Evolutionary conservation across 2,329 filamentous ascomycete species (phyloP).

Genomic region (Botrytis tulipae): DNA sequence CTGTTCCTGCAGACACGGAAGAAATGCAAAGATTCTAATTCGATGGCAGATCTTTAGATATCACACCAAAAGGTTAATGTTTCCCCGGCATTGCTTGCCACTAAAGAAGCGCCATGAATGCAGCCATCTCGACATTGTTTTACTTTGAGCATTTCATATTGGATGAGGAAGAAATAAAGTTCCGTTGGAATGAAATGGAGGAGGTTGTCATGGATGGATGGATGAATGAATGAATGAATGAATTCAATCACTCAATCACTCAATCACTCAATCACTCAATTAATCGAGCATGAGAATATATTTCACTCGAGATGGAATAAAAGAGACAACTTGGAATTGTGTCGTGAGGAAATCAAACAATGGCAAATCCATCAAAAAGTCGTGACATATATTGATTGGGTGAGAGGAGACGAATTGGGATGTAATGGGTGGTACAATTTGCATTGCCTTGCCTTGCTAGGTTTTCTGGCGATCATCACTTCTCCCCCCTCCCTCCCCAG

Average conservation of each 20-base stretch:
- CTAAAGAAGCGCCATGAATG: constrained; percentile 19
- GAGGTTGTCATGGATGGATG: no score
- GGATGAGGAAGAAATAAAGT: neutral
- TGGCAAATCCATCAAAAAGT: neutral
- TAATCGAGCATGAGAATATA: neutral
- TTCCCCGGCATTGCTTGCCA: constrained; percentile 15
- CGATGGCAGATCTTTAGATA: neutral
- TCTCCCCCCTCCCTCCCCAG: neutral
- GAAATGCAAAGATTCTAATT: neutral
- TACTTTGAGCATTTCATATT: neutral
- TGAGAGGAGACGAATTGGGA: neutral
- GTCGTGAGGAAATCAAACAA: neutral
- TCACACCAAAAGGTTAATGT: neutral
- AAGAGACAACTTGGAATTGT: neutral
- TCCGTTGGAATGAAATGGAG: neutral
- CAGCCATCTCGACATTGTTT: constrained; percentile 15
- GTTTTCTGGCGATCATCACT: constrained; percentile 4
- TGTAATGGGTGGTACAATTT: neutral
- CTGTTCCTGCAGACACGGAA: constrained; percentile 12
- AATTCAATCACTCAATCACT: no score
- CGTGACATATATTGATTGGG: constrained; percentile 11
- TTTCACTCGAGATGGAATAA: neutral
- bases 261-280: neutral
- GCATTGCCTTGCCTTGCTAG: neutral
- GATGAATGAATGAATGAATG: no score